These are phyloP conservation scores for Trichoderma virens DNA, from an alignment of 495 filamentous ascomycete species.

Conservation along the genomic window DNA sequence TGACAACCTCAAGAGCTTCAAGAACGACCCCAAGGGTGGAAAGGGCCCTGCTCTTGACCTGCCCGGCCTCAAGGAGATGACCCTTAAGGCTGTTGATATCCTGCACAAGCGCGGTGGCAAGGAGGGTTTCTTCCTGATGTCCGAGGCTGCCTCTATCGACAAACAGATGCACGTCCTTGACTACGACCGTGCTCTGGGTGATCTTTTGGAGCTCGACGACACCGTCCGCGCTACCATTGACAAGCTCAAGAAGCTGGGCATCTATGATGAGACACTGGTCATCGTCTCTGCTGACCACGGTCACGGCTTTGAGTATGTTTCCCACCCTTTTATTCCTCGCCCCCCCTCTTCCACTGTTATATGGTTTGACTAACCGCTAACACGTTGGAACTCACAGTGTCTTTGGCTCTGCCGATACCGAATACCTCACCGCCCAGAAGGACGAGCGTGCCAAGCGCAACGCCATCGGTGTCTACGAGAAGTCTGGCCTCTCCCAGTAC, in stretches of 20 bases:
- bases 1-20: slow-evolving; percentile 48
- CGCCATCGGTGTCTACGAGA: slow-evolving; percentile 59
- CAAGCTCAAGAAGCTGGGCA: slow-evolving; percentile 47
- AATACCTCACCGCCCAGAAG: slow-evolving; percentile 51
- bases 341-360: neutral
- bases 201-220: slow-evolving; percentile 70
- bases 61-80: slow-evolving; percentile 75
- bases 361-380: neutral
- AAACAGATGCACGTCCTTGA: slow-evolving; percentile 73
- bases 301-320: slow-evolving; percentile 56
- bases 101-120: slow-evolving; percentile 45
- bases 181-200: slow-evolving; percentile 68
- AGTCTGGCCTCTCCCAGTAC: slow-evolving; percentile 64
- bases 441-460: slow-evolving; percentile 57
- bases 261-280: slow-evolving; percentile 58
- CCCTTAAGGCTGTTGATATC: slow-evolving; percentile 67
- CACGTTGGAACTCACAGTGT: slow-evolving; percentile 28
- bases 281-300: slow-evolving; percentile 71
- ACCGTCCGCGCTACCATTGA: slow-evolving; percentile 59
- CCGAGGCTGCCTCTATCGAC: slow-evolving; percentile 67
- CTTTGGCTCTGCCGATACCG: slow-evolving; percentile 41
- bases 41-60: slow-evolving; percentile 52
- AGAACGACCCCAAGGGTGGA: slow-evolving; percentile 55
- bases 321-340: neutral
- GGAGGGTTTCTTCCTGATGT: slow-evolving; percentile 66